Evolutionary conservation across 163 green algal genomes (phyloP), one percentile per base, ranked within the genome.

Genomic region (Chlorella variabilis): DNA sequence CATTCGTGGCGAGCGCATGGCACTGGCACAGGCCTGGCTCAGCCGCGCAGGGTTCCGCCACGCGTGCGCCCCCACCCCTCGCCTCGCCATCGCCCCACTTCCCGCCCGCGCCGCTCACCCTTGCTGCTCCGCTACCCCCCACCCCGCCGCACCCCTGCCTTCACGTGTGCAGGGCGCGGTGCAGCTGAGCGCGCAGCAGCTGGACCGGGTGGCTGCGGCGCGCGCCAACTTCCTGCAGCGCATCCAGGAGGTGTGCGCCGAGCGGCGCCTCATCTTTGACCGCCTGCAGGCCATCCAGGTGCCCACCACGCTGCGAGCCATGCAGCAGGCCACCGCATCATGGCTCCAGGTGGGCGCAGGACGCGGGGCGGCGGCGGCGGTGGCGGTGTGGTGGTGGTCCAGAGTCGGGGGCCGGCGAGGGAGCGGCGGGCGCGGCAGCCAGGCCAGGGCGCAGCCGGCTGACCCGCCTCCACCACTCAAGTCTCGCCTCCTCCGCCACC

Each of bases 211-310:
- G 36, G 36, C 76, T n/a, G 76, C 69, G 27, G 29, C 85, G n/a
- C 76, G 80, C 48, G 29, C 85, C 6, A 38, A 70, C 25, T 89
- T 86, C 71, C 31, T 86, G 36, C 38, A 42, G 21, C 34, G 68
- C 75, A 89, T 89, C 25, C 31, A 29, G 15, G 41, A 68, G 18
- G 80, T 89, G n/a, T 82, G 82, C 54, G 58, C 45, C 3, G 65
- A 83, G 58, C 85, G 85, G 29, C 54, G 71, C 23, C 36, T n/a
- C 5, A 79, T 86, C n/a, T 65, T 89, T 23, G 81, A 18, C 8
- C 49, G 59, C 42, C 85, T 89, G 68, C 31, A 42, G 18, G 54
- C 71, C 5, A 61, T 81, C n/a, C 59, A 74, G 29, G 49, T 79
- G 54, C 48, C 48, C 70, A 49, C 48, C 31, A 45, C 65, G 20